Evolutionary conservation across 2,329 filamentous ascomycete genomes (phyloP), one percentile per base, ranked within the genome.

Genomic region (Endocalyx cinctus): DNA sequence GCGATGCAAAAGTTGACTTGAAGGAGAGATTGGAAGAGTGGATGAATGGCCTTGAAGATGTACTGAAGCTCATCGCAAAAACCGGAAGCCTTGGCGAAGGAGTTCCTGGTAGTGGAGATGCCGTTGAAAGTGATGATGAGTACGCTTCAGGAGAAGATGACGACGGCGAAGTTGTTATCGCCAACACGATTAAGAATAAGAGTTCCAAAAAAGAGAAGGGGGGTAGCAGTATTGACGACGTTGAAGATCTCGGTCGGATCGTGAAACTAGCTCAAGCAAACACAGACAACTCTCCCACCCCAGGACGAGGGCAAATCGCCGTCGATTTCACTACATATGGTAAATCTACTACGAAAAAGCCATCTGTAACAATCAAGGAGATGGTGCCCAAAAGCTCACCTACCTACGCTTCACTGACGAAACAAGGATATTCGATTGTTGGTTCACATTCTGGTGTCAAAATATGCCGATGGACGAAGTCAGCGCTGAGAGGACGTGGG

Each of bases 391-490:
- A 82, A 43, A 79, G 80, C 39, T 95, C 90, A 2, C 90, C 92
- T 0, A 97, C 92, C 0, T 88, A 94, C 53, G 73, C 79, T 10
- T 77, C 90, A 13, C 75, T 97, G 27, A 97, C 90, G 1, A 98
- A 97, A 58, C 90, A 98, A 69, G 90, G 90, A 17, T 97, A 97
- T 58, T 82, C 85, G 1, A 96, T 97, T 38, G 84, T 98, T 23
- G 92, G 92, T 33, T 90, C 87, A 1, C 92, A 97, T 63, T 94
- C 87, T 0, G 90, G 90, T 18, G 90, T 97, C 46, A 97, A 97
- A 63, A 95, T 96, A 51, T 98, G 90, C 57, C 86, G 92, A 19
- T 98, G 90, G 90, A 97, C 92, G 8, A 98, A 98, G 63, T 96
- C 89, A 2, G 90, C 90, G 8, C 79, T 97, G 1, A 85, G 90